Conservation (phyloP, 768 basidiomycete species). For the Naganishia kalamii region DNA sequence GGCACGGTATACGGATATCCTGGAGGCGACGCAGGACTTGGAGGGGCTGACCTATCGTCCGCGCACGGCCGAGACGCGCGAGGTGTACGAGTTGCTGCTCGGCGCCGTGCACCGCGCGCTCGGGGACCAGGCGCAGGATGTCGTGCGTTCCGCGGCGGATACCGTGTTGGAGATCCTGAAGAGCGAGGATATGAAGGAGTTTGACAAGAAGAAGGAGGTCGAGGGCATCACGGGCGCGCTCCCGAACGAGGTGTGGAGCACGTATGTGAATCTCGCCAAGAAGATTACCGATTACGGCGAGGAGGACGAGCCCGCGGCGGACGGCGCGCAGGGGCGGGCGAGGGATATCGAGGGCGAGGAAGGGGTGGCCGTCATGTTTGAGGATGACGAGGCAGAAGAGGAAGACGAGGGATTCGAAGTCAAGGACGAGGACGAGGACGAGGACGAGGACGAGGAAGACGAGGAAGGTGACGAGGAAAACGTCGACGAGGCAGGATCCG, state of each 20-base stretch:
- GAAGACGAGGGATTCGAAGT: slow-evolving; percentile 81
- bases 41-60: slow-evolving; percentile 91
- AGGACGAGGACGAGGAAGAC: slow-evolving; percentile 53
- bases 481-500: slow-evolving; percentile 47
- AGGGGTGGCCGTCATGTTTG: slow-evolving; percentile 96
- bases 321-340: slow-evolving; percentile 76
- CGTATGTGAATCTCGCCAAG: slow-evolving; percentile 76
- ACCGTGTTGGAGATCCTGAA: slow-evolving; percentile 80
- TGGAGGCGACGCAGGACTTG: slow-evolving; percentile 86
- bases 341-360: slow-evolving; percentile 87
- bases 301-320: slow-evolving; percentile 69
- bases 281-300: slow-evolving; percentile 94
- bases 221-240: slow-evolving; percentile 66
- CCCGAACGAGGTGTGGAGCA: slow-evolving; percentile 67
- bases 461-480: slow-evolving; percentile 48
- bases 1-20: slow-evolving; percentile 63
- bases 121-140: slow-evolving; percentile 92
- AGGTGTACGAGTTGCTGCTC: slow-evolving; percentile 87
- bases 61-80: slow-evolving; percentile 84
- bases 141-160: slow-evolving; percentile 93
- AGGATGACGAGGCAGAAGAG: slow-evolving; percentile 87
- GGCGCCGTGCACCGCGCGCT: slow-evolving; percentile 72
- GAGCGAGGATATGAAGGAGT: slow-evolving; percentile 81
- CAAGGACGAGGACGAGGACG: slow-evolving; percentile 64
- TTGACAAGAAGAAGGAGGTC: slow-evolving; percentile 93